These are phyloP conservation scores for Purpureocillium lavendulum DNA, from an alignment of 2,329 filamentous ascomycete genomes.

Conservation along the genomic window DNA sequence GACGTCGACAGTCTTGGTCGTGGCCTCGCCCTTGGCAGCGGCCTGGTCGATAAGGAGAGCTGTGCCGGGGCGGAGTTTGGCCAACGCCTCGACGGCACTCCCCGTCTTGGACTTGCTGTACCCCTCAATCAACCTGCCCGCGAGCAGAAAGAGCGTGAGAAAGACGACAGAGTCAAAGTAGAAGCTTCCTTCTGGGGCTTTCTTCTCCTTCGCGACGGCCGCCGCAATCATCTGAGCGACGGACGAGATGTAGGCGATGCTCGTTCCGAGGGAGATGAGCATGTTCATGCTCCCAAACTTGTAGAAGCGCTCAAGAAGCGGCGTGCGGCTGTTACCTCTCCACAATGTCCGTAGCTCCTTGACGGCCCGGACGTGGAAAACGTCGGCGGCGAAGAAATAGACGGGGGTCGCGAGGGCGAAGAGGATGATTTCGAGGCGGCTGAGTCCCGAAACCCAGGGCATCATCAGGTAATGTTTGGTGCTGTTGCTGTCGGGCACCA, in stretches of 20 bases:
- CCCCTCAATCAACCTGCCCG: conserved; percentile 68
- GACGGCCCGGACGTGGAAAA: conserved; percentile 71
- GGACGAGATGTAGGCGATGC: conserved; percentile 79
- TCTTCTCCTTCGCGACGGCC: conserved; percentile 36
- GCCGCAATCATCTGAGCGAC: conserved; percentile 65
- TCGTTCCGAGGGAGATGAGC: conserved; percentile 81
- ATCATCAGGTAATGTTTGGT: conserved; percentile 60
- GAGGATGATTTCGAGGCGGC: conserved; percentile 68
- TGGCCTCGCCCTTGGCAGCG: conserved; percentile 22
- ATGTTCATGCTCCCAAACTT: conserved; percentile 98
- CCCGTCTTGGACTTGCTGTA: conserved; percentile 90
- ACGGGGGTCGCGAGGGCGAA: conserved; percentile 78
- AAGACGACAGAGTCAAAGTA: conserved; percentile 96
- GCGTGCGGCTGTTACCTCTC: conserved; percentile 65
- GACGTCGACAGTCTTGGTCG: conserved; percentile 36
- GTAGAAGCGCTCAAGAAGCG: conserved; percentile 68
- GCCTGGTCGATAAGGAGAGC: conserved; percentile 58
- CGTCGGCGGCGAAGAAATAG: conserved; percentile 78
- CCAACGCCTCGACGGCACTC: conserved; percentile 73
- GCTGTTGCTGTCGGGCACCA: conserved; percentile 52
- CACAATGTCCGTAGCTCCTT: conserved; percentile 75
- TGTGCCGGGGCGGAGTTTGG: conserved; percentile 68
- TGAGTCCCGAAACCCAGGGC: conserved; percentile 64
- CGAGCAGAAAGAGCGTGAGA: conserved; percentile 76
- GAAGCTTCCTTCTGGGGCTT: conserved; percentile 39